These are phyloP conservation scores for Arthroderma sp. DNA, from an alignment of 2,329 filamentous ascomycete species.

Conservation along the genomic window DNA sequence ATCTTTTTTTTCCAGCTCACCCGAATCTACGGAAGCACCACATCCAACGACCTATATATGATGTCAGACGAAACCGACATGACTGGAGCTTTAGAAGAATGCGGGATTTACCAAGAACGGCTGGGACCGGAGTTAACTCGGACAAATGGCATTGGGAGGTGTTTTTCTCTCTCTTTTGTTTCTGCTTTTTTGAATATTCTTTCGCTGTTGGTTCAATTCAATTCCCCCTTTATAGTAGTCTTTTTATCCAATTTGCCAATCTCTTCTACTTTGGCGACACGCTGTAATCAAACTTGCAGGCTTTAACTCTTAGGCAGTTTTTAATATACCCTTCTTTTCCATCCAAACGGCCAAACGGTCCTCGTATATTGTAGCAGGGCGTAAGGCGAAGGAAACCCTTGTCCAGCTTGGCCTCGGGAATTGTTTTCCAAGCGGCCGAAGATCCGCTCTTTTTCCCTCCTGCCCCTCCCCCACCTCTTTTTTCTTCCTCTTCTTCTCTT, in stretches of 20 bases:
- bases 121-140: background rate
- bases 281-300: too few relatives aligned
- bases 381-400: background rate
- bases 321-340: background rate
- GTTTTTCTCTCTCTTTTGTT: background rate
- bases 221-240: background rate
- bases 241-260: constrained; percentile 1
- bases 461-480: background rate
- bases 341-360: too few relatives aligned
- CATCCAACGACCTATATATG: background rate
- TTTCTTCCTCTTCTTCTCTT: background rate
- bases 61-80: background rate
- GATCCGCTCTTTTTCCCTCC: background rate
- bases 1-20: background rate
- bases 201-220: background rate
- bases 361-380: background rate
- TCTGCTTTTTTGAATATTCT: background rate
- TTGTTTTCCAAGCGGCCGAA: background rate
- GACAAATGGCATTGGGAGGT: background rate
- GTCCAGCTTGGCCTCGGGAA: background rate
- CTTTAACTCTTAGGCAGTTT: background rate
- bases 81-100: background rate
- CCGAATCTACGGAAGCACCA: background rate
- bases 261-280: background rate
- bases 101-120: constrained; percentile 2